Conservation (phyloP, 1,284 basidiomycete species). For the Cryptococcus sp. region DNA sequence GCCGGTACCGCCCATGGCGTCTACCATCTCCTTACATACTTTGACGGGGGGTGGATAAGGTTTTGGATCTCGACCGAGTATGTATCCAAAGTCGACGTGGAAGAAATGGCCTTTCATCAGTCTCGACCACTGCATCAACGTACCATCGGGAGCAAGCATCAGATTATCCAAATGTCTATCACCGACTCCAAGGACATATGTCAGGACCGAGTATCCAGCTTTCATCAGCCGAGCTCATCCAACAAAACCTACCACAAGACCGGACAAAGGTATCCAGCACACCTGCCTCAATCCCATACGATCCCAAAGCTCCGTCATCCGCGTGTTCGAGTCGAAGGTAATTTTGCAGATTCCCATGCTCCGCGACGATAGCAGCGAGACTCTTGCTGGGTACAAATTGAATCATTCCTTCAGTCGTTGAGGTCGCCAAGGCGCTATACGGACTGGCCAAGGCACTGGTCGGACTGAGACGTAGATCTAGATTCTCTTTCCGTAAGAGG, state of each 20-base stretch:
- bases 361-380: constrained; percentile 86
- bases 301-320: constrained; percentile 85
- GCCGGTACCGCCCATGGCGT: constrained; percentile 95
- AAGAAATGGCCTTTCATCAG: constrained; percentile 67
- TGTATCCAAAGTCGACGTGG: constrained; percentile 98
- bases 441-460: constrained; percentile 91
- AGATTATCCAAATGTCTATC: constrained; percentile 97
- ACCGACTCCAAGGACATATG: constrained; percentile 93
- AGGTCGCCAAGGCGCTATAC: constrained; percentile 92
- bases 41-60: constrained; percentile 98
- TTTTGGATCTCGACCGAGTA: constrained; percentile 95
- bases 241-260: constrained; percentile 75
- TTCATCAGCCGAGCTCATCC: constrained; percentile 6
- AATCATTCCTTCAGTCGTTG: constrained; percentile 87
- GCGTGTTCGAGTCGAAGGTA: constrained; percentile 82
- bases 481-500: constrained; percentile 86
- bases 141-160: constrained; percentile 84
- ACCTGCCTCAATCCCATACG: constrained; percentile 82
- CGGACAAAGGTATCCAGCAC: constrained; percentile 96
- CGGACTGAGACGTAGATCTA: constrained; percentile 87
- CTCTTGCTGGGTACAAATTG: constrained; percentile 96
- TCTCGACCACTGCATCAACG: constrained; percentile 18
- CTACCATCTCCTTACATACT: constrained; percentile 99
- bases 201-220: constrained; percentile 98
- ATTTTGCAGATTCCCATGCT: constrained; percentile 84